phyloP scores from a whole-genome alignment of 495 filamentous ascomycete genomes.

The Emericellopsis terricola region DNA sequence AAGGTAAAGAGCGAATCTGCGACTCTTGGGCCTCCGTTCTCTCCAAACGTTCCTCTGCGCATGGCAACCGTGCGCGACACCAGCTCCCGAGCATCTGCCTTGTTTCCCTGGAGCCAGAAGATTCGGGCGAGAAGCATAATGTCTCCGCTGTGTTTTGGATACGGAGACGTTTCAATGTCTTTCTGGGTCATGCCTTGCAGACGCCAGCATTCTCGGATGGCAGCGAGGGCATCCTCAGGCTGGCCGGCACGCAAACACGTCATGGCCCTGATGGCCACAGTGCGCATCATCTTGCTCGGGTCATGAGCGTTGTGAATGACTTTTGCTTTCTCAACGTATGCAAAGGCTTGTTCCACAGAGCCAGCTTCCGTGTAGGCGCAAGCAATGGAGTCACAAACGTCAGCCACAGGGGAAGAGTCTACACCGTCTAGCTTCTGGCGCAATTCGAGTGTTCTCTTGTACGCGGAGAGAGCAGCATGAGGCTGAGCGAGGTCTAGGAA shows the following conservation, averaged over 20 bases:
- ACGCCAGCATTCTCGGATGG: constrained; percentile 2
- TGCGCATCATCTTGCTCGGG: constrained; percentile 2
- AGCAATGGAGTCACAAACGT: constrained; percentile 4
- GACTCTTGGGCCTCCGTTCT: constrained; percentile 3
- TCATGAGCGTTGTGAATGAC: constrained; percentile 3
- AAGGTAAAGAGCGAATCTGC: constrained; percentile 4
- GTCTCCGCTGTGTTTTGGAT: constrained; percentile 8
- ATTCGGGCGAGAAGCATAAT: constrained; percentile 7
- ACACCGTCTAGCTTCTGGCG: constrained; percentile 1
- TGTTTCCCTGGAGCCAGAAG: constrained; percentile 1
- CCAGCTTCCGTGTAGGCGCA: constrained; percentile 3
- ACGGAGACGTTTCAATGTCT: constrained; percentile 4
- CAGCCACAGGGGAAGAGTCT: constrained; percentile 2
- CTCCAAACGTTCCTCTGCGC: constrained; percentile 3
- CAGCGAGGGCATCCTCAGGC: constrained; percentile 2
- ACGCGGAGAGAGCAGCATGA: constrained; percentile 2
- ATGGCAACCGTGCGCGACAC: constrained; percentile 3
- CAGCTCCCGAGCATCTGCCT: background rate
- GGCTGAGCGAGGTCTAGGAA: constrained; percentile 4
- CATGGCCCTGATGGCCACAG: constrained; percentile 3
- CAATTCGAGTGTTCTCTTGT: constrained; percentile 1
- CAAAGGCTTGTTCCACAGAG: constrained; percentile 1
- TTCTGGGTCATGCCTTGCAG: constrained; percentile 2
- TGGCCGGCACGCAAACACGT: constrained; percentile 2
- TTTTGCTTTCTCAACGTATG: constrained; percentile 2